These are phyloP conservation scores for Saccharum officinarum DNA, from an alignment of 176 grass and related monocot genomes.

Conservation along the genomic window DNA sequence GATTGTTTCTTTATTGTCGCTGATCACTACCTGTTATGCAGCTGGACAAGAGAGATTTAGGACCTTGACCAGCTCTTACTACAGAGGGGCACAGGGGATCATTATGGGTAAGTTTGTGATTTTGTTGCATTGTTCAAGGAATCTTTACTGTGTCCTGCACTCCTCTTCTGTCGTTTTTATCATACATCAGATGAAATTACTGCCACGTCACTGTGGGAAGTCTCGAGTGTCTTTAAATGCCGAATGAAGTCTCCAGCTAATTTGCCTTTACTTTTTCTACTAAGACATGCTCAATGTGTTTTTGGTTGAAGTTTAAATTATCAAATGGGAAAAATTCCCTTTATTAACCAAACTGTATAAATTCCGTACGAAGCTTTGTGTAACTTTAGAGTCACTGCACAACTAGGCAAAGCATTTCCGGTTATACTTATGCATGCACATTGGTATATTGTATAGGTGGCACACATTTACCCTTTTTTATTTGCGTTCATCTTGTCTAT, in stretches of 20 bases:
- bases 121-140: not conserved
- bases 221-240: not conserved
- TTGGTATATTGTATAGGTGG: not conserved
- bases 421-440: not conserved
- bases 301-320: not conserved
- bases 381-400: not conserved
- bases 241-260: not conserved
- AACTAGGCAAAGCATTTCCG: not conserved
- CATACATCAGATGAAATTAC: not conserved
- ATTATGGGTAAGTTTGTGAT: slow-evolving; percentile 64
- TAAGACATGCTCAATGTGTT: not conserved
- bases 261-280: not conserved
- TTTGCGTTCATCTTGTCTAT: not conserved
- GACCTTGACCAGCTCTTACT: slow-evolving; percentile 94
- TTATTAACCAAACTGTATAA: not conserved
- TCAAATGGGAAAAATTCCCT: not conserved
- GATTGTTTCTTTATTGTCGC: not conserved
- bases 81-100: slow-evolving; percentile 92
- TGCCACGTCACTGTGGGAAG: not conserved
- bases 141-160: not conserved
- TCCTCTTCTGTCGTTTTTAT: not conserved
- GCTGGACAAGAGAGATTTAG: slow-evolving; percentile 95
- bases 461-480: not conserved
- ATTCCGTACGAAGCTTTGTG: not conserved
- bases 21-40: slow-evolving; percentile 29